phyloP scores from a whole-genome alignment of 73 alveolate genomes.

The Paramecium octaurelia region DNA sequence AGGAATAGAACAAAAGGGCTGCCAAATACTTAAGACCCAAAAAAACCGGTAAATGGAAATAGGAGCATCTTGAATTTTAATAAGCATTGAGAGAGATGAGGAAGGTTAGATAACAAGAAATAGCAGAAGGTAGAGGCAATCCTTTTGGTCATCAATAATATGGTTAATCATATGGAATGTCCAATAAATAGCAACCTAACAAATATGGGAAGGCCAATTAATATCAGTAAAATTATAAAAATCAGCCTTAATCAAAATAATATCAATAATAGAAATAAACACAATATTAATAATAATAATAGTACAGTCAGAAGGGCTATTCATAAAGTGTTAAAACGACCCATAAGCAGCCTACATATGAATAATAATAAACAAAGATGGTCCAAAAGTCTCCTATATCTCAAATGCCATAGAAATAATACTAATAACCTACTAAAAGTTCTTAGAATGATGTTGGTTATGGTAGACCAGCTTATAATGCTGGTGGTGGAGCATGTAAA shows the following conservation, averaged over 20 bases:
- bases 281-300: not conserved
- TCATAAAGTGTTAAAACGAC: not conserved
- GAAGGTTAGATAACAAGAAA: not conserved
- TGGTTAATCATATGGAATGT: not conserved
- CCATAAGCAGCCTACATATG: not conserved
- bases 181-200: not conserved
- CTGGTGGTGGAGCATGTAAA: slow-evolving; percentile 25
- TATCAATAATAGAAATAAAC: not conserved
- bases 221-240: not conserved
- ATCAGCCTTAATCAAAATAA: not conserved
- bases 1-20: slow-evolving; percentile 15
- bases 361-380: not conserved
- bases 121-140: not conserved
- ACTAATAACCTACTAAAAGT: not conserved
- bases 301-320: not conserved
- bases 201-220: not conserved
- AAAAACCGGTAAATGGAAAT: slow-evolving; percentile 34
- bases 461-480: not conserved
- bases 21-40: not conserved
- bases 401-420: not conserved
- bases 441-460: not conserved
- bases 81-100: slow-evolving; percentile 51
- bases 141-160: not conserved
- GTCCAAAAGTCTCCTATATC: not conserved
- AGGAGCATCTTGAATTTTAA: slow-evolving; percentile 43